These are phyloP conservation scores for Tetraselmis striata DNA, from an alignment of 139 green algal genomes.

Conservation along the genomic window DNA sequence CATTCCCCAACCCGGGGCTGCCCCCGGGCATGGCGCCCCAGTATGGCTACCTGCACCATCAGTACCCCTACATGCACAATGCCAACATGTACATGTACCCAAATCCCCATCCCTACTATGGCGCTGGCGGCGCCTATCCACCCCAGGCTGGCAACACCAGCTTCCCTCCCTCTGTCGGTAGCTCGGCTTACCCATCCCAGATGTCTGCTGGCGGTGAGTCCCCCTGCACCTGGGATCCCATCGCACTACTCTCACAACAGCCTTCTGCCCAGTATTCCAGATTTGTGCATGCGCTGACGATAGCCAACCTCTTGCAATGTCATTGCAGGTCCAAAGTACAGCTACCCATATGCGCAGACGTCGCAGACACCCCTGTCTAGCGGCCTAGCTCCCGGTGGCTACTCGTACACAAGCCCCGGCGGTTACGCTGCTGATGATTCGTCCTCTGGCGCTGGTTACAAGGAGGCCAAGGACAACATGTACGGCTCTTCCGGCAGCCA, in stretches of 20 bases:
- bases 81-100: background rate
- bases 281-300: no score
- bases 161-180: background rate
- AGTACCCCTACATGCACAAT: background rate
- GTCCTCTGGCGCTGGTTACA: background rate
- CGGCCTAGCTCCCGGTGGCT: background rate
- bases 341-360: background rate
- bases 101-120: background rate
- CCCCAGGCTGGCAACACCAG: background rate
- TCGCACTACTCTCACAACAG: no score
- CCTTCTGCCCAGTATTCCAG: no score
- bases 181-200: background rate
- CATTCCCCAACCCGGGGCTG: background rate
- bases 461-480: background rate
- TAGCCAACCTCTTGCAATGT: no score
- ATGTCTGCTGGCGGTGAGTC: background rate
- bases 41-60: background rate
- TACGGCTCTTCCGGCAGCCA: background rate
- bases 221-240: background rate
- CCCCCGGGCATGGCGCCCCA: background rate
- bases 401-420: background rate
- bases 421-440: background rate
- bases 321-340: background rate
- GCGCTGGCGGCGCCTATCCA: background rate
- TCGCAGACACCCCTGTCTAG: background rate